phyloP scores from a whole-genome alignment of 768 basidiomycete genomes.

The Cystofilobasidium macerans region DNA sequence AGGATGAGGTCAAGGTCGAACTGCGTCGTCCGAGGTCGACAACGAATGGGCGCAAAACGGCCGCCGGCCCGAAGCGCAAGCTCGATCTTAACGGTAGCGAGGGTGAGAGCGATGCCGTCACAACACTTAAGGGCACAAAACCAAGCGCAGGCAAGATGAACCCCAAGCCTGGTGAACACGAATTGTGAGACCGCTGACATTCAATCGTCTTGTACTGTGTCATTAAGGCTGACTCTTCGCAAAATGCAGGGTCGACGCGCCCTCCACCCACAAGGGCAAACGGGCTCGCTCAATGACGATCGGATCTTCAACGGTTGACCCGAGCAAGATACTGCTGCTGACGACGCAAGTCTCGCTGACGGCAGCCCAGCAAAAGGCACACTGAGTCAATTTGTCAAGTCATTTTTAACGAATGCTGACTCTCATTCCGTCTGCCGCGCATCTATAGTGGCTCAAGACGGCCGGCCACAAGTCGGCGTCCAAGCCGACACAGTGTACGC shows the following conservation, averaged over 20 bases:
- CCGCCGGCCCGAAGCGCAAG: too few species aligned
- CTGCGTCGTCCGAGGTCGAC: too few species aligned
- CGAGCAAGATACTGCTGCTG: constrained; percentile 42
- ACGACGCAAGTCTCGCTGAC: constrained; percentile 55
- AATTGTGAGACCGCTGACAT: too few species aligned
- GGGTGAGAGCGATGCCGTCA: neutral
- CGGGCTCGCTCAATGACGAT: neutral
- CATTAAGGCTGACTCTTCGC: too few species aligned
- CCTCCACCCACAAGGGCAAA: constrained; percentile 15
- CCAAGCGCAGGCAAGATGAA: constrained; percentile 5
- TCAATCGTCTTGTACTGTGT: too few species aligned
- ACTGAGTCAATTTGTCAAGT: neutral
- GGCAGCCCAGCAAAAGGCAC: constrained; percentile 53
- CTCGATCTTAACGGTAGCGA: neutral
- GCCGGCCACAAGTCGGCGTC: constrained; percentile 58
- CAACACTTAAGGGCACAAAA: neutral
- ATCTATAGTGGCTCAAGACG: constrained; percentile 48
- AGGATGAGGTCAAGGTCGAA: too few species aligned
- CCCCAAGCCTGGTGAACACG: too few species aligned
- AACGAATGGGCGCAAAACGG: constrained; percentile 4
- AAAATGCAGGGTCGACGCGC: too few species aligned
- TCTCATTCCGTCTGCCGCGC: neutral
- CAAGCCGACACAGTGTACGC: constrained; percentile 56
- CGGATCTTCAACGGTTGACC: constrained; percentile 34
- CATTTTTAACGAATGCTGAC: neutral